phyloP scores from a whole-genome alignment of 1,139 yeast genomes.

The Yamadazyma kanchanaburiensis region DNA sequence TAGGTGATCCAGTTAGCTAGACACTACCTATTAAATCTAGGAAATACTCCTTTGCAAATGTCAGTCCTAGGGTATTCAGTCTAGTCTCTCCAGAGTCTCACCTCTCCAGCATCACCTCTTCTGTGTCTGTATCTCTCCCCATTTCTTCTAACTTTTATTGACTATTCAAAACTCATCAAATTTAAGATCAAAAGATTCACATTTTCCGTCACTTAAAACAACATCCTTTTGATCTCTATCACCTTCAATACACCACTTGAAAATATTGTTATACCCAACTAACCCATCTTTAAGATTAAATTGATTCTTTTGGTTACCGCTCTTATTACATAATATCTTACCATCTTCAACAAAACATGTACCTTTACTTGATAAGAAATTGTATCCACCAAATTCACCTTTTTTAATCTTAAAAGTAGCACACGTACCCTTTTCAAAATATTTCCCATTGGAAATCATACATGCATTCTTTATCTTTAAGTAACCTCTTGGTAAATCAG shows the following conservation, averaged over 20 bases:
- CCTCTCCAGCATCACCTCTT: not conserved
- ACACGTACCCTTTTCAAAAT: constrained; percentile 83
- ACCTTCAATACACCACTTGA: constrained; percentile 60
- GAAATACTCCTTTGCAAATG: too few species aligned
- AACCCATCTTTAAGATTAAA: constrained; percentile 43
- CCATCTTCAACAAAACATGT: constrained; percentile 56
- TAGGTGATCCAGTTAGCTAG: too few species aligned
- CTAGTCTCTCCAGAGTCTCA: not conserved
- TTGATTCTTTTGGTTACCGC: constrained; percentile 41
- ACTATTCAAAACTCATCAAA: constrained; percentile 4
- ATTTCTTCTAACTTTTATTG: not conserved
- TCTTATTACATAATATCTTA: constrained; percentile 31
- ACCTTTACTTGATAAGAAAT: constrained; percentile 66
- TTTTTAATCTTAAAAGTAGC: constrained; percentile 54
- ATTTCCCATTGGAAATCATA: constrained; percentile 78
- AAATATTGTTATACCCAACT: constrained; percentile 62
- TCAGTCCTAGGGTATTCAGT: too few species aligned
- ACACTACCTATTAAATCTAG: too few species aligned
- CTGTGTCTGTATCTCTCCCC: not conserved
- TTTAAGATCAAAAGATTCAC: constrained; percentile 20
- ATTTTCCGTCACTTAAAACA: constrained; percentile 42
- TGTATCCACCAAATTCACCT: constrained; percentile 70
- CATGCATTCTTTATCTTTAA: constrained; percentile 65
- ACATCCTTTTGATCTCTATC: constrained; percentile 52
- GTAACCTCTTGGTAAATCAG: constrained; percentile 41